Evolutionary conservation across 2,329 filamentous ascomycete genomes (phyloP).

Genomic region (Penicillium sp.): DNA sequence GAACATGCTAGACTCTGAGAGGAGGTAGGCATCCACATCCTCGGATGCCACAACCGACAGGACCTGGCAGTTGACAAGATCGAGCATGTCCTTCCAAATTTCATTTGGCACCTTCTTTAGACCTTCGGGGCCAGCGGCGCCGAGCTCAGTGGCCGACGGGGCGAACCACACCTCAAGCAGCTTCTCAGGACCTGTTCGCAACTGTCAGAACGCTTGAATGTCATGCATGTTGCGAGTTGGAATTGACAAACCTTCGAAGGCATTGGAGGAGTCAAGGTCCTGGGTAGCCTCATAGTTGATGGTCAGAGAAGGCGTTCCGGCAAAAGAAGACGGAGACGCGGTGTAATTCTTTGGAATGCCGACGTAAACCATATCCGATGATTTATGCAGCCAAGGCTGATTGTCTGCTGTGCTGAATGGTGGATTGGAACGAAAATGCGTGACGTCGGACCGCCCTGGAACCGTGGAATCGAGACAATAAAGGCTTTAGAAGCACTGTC

Average conservation of each 20-base stretch:
- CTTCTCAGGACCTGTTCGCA: conserved; percentile 76
- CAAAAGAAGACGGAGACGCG: conserved; percentile 71
- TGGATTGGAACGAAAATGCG: conserved; percentile 15
- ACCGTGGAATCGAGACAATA: conserved; percentile 28
- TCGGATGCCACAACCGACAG: conserved; percentile 91
- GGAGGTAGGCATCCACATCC: conserved; percentile 89
- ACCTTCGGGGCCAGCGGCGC: conserved; percentile 67
- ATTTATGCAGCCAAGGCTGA: conserved; percentile 23
- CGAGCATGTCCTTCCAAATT: conserved; percentile 93
- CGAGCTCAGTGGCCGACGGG: conserved; percentile 67
- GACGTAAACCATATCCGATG: conserved; percentile 76
- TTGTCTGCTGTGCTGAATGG: conserved; percentile 11
- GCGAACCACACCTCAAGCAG: conserved; percentile 98
- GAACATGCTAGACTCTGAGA: conserved; percentile 99
- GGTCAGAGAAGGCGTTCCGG: conserved; percentile 82
- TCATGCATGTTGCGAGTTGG: neutral
- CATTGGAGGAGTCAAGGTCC: conserved; percentile 90
- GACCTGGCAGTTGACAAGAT: conserved; percentile 97
- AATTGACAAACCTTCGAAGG: conserved; percentile 73
- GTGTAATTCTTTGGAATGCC: conserved; percentile 78
- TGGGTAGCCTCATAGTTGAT: conserved; percentile 95
- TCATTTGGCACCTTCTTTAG: conserved; percentile 82
- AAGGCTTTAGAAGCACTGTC: conserved; percentile 79
- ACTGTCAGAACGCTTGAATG: conserved; percentile 4
- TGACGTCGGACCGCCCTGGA: conserved; percentile 26